These are phyloP conservation scores for Casaregolazyma suthepensis DNA, from an alignment of 1,139 yeast genomes.

Conservation along the genomic window DNA sequence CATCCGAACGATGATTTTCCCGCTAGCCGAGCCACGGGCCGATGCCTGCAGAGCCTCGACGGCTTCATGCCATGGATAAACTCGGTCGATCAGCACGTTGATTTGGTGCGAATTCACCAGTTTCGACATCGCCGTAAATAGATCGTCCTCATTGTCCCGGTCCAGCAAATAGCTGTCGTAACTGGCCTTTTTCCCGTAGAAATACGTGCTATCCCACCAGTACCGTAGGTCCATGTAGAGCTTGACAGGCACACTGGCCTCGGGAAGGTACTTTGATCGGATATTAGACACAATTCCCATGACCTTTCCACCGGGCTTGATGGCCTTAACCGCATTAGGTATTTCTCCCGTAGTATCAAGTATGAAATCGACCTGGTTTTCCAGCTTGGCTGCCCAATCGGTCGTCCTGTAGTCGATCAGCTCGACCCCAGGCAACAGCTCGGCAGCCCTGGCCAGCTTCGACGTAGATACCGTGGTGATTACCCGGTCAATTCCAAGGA, in stretches of 20 bases:
- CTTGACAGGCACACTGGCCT: neutral
- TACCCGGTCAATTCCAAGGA: slow-evolving; percentile 9
- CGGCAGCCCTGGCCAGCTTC: slow-evolving; percentile 8
- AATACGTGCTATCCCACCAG: slow-evolving; percentile 2
- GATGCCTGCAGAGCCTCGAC: slow-evolving; percentile 7
- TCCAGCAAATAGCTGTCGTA: neutral
- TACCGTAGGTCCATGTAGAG: neutral
- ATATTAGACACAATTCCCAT: slow-evolving; percentile 7
- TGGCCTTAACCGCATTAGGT: slow-evolving; percentile 7
- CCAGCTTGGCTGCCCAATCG: slow-evolving; percentile 9
- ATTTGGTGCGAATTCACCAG: slow-evolving; percentile 10
- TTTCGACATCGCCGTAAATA: neutral
- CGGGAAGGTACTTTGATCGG: slow-evolving; percentile 2
- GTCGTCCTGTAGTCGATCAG: slow-evolving; percentile 11
- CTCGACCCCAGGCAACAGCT: slow-evolving; percentile 10
- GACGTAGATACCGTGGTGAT: slow-evolving; percentile 13
- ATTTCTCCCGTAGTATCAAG: slow-evolving; percentile 13
- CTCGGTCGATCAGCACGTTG: slow-evolving; percentile 9
- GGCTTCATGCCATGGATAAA: slow-evolving; percentile 9
- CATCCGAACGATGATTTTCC: slow-evolving; percentile 15
- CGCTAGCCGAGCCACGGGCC: slow-evolving; percentile 8
- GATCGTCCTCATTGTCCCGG: neutral
- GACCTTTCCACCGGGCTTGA: slow-evolving; percentile 4
- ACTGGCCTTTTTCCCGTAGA: neutral
- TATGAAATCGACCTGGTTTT: slow-evolving; percentile 8